phyloP scores from a whole-genome alignment of 768 basidiomycete species.

The Lentinula raphanica region DNA sequence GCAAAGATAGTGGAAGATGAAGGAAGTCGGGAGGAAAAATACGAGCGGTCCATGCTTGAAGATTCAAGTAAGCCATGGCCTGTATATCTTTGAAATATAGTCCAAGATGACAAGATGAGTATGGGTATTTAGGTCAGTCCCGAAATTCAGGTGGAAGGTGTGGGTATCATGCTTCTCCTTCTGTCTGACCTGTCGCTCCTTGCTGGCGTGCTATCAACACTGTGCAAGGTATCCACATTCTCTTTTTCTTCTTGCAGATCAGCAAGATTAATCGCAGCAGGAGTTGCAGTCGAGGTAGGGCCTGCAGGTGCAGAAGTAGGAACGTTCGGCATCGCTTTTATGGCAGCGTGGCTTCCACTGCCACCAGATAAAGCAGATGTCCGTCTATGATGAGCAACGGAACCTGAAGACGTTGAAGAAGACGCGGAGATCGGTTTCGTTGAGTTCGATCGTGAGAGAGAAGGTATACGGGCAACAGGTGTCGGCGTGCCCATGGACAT shows the following conservation, averaged over 20 bases:
- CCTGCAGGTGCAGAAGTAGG: constrained; percentile 15
- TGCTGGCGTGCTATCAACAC: constrained; percentile 1
- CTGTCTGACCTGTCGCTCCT: constrained; percentile 13
- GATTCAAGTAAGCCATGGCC: neutral
- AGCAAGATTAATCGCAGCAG: constrained; percentile 25
- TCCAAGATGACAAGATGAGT: neutral
- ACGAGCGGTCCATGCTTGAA: neutral
- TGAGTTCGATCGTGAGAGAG: constrained; percentile 31
- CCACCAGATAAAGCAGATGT: neutral
- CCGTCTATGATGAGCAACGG: constrained; percentile 8
- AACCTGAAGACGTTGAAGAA: constrained; percentile 24
- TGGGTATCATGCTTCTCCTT: constrained; percentile 28
- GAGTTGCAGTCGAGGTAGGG: constrained; percentile 15
- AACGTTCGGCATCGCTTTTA: constrained; percentile 18
- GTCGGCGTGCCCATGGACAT: constrained; percentile 36
- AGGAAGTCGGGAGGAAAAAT: neutral
- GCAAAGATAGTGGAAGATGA: neutral
- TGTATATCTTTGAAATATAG: neutral
- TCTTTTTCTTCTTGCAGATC: constrained; percentile 52
- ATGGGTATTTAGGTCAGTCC: too few species aligned
- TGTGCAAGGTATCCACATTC: constrained; percentile 34
- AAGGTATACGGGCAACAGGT: constrained; percentile 28
- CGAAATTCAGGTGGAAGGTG: constrained; percentile 19
- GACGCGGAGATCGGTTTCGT: constrained; percentile 20
- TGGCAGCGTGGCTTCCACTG: neutral